Evolutionary conservation across 768 basidiomycete genomes (phyloP).

Genomic region (Mycena rebaudengoi): DNA sequence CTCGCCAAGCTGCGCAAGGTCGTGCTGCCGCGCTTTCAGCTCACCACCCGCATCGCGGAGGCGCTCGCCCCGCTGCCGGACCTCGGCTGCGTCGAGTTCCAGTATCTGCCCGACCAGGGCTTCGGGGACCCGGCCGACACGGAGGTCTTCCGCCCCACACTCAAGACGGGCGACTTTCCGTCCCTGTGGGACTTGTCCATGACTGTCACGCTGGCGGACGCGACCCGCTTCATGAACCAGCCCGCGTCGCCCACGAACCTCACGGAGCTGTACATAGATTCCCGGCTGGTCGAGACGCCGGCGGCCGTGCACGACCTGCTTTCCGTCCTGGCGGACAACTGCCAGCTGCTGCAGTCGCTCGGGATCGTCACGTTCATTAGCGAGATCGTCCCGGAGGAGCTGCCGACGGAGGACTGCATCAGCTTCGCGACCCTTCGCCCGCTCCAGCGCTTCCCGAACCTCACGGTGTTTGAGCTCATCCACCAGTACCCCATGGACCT

Average conservation of each 20-base stretch:
- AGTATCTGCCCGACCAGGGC: constrained; percentile 58
- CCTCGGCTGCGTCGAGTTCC: constrained; percentile 61
- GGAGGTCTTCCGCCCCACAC: constrained; percentile 49
- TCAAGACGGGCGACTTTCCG: constrained; percentile 61
- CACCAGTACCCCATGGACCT: constrained; percentile 51
- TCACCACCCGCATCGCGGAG: constrained; percentile 57
- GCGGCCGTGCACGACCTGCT: constrained; percentile 52
- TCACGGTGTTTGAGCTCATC: constrained; percentile 45
- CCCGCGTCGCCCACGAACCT: constrained; percentile 58
- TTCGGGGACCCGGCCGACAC: constrained; percentile 55
- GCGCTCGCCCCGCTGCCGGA: constrained; percentile 51
- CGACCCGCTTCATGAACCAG: constrained; percentile 52
- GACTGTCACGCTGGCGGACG: constrained; percentile 53
- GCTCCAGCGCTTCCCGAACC: constrained; percentile 30
- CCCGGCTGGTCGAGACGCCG: constrained; percentile 53
- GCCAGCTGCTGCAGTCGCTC: constrained; percentile 55
- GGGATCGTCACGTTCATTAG: constrained; percentile 47
- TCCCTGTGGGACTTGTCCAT: constrained; percentile 60
- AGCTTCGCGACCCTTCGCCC: constrained; percentile 46
- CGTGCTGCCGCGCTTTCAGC: constrained; percentile 59
- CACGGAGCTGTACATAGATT: constrained; percentile 61
- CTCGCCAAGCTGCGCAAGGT: constrained; percentile 57
- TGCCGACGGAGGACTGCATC: constrained; percentile 35
- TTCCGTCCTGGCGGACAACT: constrained; percentile 53
- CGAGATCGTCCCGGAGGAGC: constrained; percentile 14